phyloP scores from a whole-genome alignment of 495 filamentous ascomycete genomes.

The Xylaria castorea region DNA sequence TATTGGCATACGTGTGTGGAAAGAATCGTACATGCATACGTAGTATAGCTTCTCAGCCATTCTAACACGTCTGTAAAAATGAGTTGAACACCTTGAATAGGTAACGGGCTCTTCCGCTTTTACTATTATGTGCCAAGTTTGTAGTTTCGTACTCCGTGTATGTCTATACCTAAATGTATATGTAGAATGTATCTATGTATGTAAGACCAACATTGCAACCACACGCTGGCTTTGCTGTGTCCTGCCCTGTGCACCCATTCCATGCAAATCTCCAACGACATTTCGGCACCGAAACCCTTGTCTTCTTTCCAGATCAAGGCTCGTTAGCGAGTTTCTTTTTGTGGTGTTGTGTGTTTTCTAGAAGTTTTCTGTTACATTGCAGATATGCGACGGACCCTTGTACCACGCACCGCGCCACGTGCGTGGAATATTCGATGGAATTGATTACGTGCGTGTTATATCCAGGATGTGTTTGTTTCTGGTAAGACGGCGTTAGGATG shows the following conservation, averaged over 20 bases:
- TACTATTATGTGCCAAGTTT: constrained; percentile 20
- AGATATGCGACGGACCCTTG: constrained; percentile 1
- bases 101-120: not conserved
- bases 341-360: constrained; percentile 26
- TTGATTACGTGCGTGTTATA: constrained; percentile 1
- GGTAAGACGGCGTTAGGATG: not conserved
- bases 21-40: not conserved
- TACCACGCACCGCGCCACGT: constrained; percentile 28
- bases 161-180: not conserved
- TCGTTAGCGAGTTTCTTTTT: not conserved
- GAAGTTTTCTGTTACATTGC: constrained; percentile 36
- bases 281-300: not conserved
- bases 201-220: constrained; percentile 4
- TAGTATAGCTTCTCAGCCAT: not conserved
- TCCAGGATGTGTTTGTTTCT: not conserved
- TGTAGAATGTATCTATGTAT: not conserved
- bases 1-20: not conserved
- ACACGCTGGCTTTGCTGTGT: not conserved
- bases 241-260: not conserved
- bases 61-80: not conserved
- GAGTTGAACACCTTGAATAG: not conserved
- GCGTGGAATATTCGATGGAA: constrained; percentile 20
- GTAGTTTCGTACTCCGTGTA: not conserved
- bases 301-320: not conserved
- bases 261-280: not conserved